These are phyloP conservation scores for Diplodia seriata DNA, from an alignment of 2,329 filamentous ascomycete genomes.

Conservation along the genomic window DNA sequence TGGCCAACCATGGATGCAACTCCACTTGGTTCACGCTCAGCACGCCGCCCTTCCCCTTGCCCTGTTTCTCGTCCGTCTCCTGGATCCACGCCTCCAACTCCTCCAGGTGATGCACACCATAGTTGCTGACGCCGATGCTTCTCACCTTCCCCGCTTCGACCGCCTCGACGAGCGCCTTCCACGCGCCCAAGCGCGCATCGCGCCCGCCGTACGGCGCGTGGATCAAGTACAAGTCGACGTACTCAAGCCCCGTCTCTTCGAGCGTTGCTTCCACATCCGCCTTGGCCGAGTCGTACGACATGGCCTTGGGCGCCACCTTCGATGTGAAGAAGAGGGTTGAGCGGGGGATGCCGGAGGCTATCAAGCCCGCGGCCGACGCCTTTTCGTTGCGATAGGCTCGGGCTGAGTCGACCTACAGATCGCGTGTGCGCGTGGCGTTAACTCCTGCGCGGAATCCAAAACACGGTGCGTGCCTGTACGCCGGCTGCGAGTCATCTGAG, in stretches of 20 bases:
- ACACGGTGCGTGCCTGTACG: background rate
- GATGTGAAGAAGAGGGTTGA: constrained; percentile 46
- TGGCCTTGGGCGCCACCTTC: constrained; percentile 62
- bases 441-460: background rate
- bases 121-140: constrained; percentile 62
- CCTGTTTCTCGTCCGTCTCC: constrained; percentile 68
- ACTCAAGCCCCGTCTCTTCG: constrained; percentile 47
- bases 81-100: constrained; percentile 62
- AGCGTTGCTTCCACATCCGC: constrained; percentile 47
- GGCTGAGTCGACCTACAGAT: constrained; percentile 60
- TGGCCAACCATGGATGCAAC: constrained; percentile 84
- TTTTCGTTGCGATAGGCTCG: constrained; percentile 54
- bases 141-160: constrained; percentile 60
- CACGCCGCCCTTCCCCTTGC: constrained; percentile 63
- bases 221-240: constrained; percentile 55
- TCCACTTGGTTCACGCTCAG: constrained; percentile 84
- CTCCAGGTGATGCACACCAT: constrained; percentile 62
- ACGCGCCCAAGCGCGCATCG: constrained; percentile 57
- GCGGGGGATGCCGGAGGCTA: constrained; percentile 37
- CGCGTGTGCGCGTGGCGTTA: too few species aligned
- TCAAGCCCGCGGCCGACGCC: constrained; percentile 47
- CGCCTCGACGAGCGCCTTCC: constrained; percentile 62
- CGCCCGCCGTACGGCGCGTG: constrained; percentile 62
- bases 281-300: constrained; percentile 58
- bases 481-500: background rate